These are phyloP conservation scores for Filobasidium wieringae DNA, from an alignment of 768 basidiomycete species.

Conservation along the genomic window DNA sequence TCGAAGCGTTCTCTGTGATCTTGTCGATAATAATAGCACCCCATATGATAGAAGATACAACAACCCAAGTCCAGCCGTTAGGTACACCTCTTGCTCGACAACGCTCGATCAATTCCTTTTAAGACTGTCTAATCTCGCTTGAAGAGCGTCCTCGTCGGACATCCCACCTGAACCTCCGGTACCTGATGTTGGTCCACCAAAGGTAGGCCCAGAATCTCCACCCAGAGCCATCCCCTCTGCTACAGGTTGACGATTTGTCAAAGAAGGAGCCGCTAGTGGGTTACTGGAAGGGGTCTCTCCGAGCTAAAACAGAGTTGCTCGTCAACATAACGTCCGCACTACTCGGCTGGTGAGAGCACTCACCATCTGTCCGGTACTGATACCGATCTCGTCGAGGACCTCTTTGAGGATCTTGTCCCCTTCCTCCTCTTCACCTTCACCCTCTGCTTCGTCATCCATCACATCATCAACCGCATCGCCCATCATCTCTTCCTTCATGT, in stretches of 20 bases:
- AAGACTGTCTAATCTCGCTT: slow-evolving; percentile 83
- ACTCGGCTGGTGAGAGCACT: slow-evolving; percentile 5
- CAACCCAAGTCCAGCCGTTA: no score
- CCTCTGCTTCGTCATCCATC: slow-evolving; percentile 67
- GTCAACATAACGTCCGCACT: neutral
- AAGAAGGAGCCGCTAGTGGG: slow-evolving; percentile 49
- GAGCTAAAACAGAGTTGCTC: slow-evolving; percentile 47
- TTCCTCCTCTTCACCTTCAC: slow-evolving; percentile 89
- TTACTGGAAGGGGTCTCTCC: slow-evolving; percentile 66
- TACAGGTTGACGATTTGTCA: slow-evolving; percentile 63
- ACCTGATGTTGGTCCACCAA: slow-evolving; percentile 41
- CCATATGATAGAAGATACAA: no score
- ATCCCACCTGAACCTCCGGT: slow-evolving; percentile 36
- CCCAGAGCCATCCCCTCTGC: slow-evolving; percentile 59
- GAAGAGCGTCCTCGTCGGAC: slow-evolving; percentile 82
- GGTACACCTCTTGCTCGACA: no score
- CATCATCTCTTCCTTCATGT: slow-evolving; percentile 99
- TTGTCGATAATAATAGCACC: no score
- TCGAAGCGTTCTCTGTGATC: no score
- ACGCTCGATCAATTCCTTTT: slow-evolving; percentile 32
- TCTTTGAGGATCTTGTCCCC: slow-evolving; percentile 89
- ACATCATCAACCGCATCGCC: slow-evolving; percentile 94
- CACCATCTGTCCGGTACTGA: slow-evolving; percentile 68
- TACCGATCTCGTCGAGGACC: slow-evolving; percentile 94
- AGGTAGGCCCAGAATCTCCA: slow-evolving; percentile 39